Percentiles rank a stretch among this genome's conserved stretches.
These are phyloP conservation scores for Neurospora sp. DNA, from an alignment of 495 filamentous ascomycete species.

Conservation along the genomic window DNA sequence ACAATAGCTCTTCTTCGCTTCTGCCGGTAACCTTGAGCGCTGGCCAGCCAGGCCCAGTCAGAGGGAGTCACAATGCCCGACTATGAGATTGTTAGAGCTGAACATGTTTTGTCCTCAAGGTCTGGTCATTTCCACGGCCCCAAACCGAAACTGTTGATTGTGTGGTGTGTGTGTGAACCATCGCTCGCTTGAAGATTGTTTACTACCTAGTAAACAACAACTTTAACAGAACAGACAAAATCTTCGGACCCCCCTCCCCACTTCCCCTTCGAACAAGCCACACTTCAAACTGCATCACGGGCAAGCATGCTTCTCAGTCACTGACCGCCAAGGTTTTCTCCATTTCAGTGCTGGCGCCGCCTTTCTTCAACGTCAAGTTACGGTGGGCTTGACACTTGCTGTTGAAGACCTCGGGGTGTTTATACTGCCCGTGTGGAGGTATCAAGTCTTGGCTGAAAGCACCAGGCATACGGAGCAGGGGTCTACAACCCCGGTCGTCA, in stretches of 20 bases:
- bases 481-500: background rate
- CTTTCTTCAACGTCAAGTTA: background rate
- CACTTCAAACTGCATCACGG: background rate
- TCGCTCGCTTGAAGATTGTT: background rate
- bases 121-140: background rate
- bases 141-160: background rate
- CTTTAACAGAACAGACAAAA: background rate
- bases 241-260: background rate
- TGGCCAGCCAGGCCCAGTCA: background rate
- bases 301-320: background rate
- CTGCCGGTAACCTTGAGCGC: background rate
- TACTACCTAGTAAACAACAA: background rate
- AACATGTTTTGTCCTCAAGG: background rate
- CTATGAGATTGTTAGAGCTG: background rate
- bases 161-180: background rate
- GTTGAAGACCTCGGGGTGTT: background rate
- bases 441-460: background rate
- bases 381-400: background rate
- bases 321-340: background rate
- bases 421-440: background rate
- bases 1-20: slow-evolving; percentile 1
- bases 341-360: background rate
- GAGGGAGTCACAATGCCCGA: background rate
- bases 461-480: background rate
- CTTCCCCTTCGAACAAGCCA: background rate